Evolutionary conservation across 345 rosid genomes (phyloP), one percentile per base, ranked within the genome.

Genomic region (Ailanthus altissimus): DNA sequence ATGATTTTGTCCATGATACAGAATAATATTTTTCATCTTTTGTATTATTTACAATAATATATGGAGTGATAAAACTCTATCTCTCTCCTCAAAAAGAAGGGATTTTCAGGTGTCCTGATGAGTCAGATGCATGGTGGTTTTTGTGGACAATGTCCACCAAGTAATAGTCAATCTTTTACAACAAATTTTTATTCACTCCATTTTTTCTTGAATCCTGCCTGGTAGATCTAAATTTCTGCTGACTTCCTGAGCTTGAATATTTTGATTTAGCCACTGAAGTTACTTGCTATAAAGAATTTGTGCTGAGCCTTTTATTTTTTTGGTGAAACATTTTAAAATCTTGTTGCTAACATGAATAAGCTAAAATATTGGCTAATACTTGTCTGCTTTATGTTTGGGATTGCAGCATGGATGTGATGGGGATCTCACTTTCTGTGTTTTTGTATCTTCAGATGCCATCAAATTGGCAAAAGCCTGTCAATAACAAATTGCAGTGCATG

Each of bases 401-500:
- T 61, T n/a, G 60, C 67, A 60, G 6, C 57, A 20, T 21, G 28
- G 12, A 60, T 60, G 23, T 49, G 36, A 66, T 12, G 21, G 14
- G 15, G 47, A 60, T 8, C 72, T 63, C 21, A 38, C 58, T 59
- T 36, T 59, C 38, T 80, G 45, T 72, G 23, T 25, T 40, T 69
- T 12, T 76, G 69, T 74, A 21, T 71, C 72, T 78, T 76, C 90
- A 91, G 96, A 83, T 91, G 96, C 81, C 82, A 86, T 66, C 86
- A 85, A 66, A 84, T 91, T 46, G 87, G 89, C 25, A 83, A 79
- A 81, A 85, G 70, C 67, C 40, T 76, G 62, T 85, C 87, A 45
- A 60, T 57, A 46, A 84, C 93, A 83, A 84, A 76, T 74, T 91
- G 96, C 81, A 83, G 81, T 78, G 69, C 51, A n/a, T 91, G 96